Evolutionary conservation across 1,284 basidiomycete genomes (phyloP), one percentile per base, ranked within the genome.

Genomic region (Apiotrichum akiyoshidainum): DNA sequence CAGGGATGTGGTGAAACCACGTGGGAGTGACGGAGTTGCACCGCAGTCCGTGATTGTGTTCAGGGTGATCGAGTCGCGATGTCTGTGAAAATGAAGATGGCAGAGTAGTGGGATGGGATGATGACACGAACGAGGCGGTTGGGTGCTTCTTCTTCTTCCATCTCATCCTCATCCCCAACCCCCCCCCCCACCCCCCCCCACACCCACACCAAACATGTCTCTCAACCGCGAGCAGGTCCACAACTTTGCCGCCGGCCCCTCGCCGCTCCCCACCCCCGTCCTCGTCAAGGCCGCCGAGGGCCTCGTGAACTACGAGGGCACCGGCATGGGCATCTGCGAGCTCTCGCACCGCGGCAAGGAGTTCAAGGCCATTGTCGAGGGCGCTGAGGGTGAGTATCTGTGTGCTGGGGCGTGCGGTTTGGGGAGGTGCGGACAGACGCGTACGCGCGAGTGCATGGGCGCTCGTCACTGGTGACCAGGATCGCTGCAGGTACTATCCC

Each of bases 161-260:
- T 39, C 48, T 37, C 34, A 11, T 39, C 34, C 45, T 21, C 37
- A 33, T 14, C 26, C 26, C 26, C 3, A 31, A 31, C 26, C 26
- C 26, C 26, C n/a, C n/a, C n/a, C n/a, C n/a, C n/a, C n/a, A n/a
- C n/a, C n/a, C n/a, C n/a, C n/a, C n/a, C 45, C 35, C 33, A 42
- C 12, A 22, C 8, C 26, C 34, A 3, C 55, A 42, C 22, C 35
- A 22, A 55, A 45, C 19, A 61, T 54, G 60, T 40, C 58, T 17
- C 35, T 61, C 40, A 21, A 64, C 17, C 84, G 78, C 66, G 65
- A 68, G 47, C 71, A 83, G 55, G 83, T 86, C 16, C 84, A 89
- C 76, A 96, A 97, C 81, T 91, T 97, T 74, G 90, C 90, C 46
- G 88, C 93, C 49, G 93, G 93, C 2, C 93, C 93, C 31, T 94